Conservation (phyloP, 768 basidiomycete species). For the Naganishia vishniacii region DNA sequence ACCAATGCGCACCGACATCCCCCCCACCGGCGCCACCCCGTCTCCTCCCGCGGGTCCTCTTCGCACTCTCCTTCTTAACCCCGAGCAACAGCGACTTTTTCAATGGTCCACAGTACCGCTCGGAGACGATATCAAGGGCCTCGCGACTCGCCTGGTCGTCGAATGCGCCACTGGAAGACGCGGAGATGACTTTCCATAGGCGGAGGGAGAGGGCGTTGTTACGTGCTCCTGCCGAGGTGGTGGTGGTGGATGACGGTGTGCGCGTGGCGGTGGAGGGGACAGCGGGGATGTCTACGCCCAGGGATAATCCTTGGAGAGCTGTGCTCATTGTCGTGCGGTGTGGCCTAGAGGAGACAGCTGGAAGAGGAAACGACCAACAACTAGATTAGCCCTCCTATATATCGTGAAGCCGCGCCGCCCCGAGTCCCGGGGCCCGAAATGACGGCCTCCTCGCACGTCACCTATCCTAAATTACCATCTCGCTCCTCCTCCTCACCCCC, state of each 20-base stretch:
- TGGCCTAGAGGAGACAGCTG: no score
- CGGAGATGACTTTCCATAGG: constrained; percentile 83
- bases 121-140: constrained; percentile 74
- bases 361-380: no score
- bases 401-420: no score
- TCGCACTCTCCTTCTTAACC: not conserved
- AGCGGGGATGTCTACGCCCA: not conserved
- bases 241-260: not conserved
- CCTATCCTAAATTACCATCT: no score
- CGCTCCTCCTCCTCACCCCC: no score
- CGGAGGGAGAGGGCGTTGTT: constrained; percentile 50
- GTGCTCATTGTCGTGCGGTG: no score
- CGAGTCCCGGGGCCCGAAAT: no score
- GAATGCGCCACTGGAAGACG: constrained; percentile 52
- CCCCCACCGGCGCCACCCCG: constrained; percentile 29
- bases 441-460: not conserved
- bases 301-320: not conserved
- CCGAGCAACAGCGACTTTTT: no score
- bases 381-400: not conserved
- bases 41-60: not conserved
- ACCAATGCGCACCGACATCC: constrained; percentile 17
- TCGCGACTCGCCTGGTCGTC: constrained; percentile 54
- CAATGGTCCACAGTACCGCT: constrained; percentile 66
- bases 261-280: not conserved
- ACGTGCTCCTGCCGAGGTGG: not conserved